phyloP scores from a whole-genome alignment of 2,329 filamentous ascomycete species.

The Ilyonectria sp. region DNA sequence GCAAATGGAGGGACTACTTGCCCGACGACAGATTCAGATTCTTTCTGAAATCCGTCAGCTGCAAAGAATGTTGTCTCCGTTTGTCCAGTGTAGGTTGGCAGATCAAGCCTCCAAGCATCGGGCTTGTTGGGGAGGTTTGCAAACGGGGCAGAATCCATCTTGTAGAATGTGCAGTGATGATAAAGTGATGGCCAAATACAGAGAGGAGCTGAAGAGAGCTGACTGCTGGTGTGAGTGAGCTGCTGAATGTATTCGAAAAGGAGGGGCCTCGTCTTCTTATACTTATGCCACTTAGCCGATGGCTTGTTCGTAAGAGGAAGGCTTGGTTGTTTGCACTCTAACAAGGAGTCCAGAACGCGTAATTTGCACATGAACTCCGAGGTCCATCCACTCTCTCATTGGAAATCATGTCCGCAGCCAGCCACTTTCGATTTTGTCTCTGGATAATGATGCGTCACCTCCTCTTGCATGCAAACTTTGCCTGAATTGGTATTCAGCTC shows the following conservation, averaged over 20 bases:
- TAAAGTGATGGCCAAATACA: not conserved
- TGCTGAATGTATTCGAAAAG: not conserved
- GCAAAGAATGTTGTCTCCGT: not conserved
- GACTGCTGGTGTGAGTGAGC: not conserved
- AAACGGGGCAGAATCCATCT: conserved; percentile 14
- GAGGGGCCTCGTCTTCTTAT: too few relatives aligned
- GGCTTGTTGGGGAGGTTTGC: conserved; percentile 12
- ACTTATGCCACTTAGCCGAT: too few relatives aligned
- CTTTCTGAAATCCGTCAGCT: conserved; percentile 12
- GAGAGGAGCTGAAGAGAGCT: not conserved
- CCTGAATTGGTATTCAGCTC: not conserved
- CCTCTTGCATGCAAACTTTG: not conserved
- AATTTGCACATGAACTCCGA: not conserved
- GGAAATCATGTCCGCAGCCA: not conserved
- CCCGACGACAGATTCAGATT: conserved; percentile 1
- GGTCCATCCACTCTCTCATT: not conserved
- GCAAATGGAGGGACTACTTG: not conserved
- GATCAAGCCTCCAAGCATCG: conserved; percentile 33
- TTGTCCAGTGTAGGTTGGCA: conserved; percentile 5
- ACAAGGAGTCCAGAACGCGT: too few relatives aligned
- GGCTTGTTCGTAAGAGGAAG: too few relatives aligned
- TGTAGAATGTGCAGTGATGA: not conserved
- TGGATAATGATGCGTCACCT: not conserved
- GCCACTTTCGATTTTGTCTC: not conserved
- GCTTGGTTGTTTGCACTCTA: too few relatives aligned